These are phyloP conservation scores for Sclerotinia nivalis DNA, from an alignment of 2,329 filamentous ascomycete species.

Conservation along the genomic window DNA sequence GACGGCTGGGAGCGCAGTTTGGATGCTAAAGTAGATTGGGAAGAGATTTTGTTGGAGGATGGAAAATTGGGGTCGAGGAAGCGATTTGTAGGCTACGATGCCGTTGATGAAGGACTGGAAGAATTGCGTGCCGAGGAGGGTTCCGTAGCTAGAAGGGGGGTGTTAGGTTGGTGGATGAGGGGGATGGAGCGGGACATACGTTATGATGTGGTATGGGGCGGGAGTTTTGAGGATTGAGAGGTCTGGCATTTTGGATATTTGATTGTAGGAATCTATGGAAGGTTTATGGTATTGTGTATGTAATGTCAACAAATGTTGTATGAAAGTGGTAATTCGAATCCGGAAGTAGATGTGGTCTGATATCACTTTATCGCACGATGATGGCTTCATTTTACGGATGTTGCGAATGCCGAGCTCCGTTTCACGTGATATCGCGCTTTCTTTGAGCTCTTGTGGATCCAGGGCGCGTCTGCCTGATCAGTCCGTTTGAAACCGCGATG, in stretches of 20 bases:
- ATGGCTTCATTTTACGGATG: slow-evolving; percentile 8
- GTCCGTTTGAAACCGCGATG: background rate
- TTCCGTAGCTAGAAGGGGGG: slow-evolving; percentile 70
- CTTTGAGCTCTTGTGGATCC: background rate
- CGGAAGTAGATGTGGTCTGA: background rate
- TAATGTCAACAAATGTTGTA: background rate
- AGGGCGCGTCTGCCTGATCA: slow-evolving; percentile 21
- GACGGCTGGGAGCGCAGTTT: slow-evolving; percentile 71
- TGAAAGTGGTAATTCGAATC: background rate
- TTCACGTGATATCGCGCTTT: slow-evolving; percentile 22
- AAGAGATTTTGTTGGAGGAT: slow-evolving; percentile 79
- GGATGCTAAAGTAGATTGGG: slow-evolving; percentile 84
- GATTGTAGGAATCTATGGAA: background rate
- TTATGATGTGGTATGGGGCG: slow-evolving; percentile 74
- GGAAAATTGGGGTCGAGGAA: slow-evolving; percentile 79
- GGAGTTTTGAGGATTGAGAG: slow-evolving; percentile 55
- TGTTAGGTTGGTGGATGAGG: slow-evolving; percentile 24
- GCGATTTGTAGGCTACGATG: slow-evolving; percentile 72
- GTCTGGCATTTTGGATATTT: slow-evolving; percentile 41
- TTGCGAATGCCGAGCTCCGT: background rate
- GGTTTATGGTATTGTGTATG: background rate
- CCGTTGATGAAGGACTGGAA: slow-evolving; percentile 83
- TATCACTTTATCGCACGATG: slow-evolving; percentile 6
- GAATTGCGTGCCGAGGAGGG: slow-evolving; percentile 80
- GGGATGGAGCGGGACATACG: slow-evolving; percentile 49